A percentile compares a stretch with the other conserved stretches of the same genome.
phyloP scores from a whole-genome alignment of 163 green algal genomes.

The Chlorella variabilis region DNA sequence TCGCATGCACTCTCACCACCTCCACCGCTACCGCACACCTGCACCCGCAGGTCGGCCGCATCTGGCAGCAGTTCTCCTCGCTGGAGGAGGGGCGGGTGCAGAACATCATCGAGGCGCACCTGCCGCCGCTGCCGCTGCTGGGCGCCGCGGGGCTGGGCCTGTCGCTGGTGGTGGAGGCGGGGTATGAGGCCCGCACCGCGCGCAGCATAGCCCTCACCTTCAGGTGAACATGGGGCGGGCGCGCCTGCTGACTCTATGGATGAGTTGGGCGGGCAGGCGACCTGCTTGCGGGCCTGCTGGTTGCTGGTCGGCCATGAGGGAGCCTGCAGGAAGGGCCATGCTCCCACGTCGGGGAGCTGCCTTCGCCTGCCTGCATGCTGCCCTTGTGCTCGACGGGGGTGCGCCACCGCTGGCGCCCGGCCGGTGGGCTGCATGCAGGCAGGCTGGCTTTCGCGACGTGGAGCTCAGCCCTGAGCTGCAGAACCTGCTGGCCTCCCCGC shows the following conservation, averaged over 20 bases:
- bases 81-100: constrained; percentile 63
- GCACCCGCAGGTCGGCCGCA: constrained; percentile 59
- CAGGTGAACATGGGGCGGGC: constrained; percentile 33
- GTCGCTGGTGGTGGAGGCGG: constrained; percentile 51
- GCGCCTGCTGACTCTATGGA: too few species aligned
- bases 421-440: too few species aligned
- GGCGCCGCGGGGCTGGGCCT: neutral
- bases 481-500: constrained; percentile 70
- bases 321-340: too few species aligned
- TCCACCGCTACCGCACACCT: neutral
- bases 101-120: constrained; percentile 79
- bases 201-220: constrained; percentile 78
- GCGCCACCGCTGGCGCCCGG: too few species aligned
- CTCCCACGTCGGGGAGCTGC: too few species aligned
- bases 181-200: constrained; percentile 65
- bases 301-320: too few species aligned
- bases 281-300: neutral
- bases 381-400: too few species aligned
- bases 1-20: too few species aligned
- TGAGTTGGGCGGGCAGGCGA: neutral
- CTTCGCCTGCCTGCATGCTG: too few species aligned
- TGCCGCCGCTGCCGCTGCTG: constrained; percentile 40
- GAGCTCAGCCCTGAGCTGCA: constrained; percentile 56
- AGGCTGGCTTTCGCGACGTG: constrained; percentile 59
- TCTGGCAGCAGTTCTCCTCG: constrained; percentile 77